Evolutionary conservation across 768 basidiomycete species (phyloP), one percentile per base, ranked within the genome.

Genomic region (Pleurotus giganteus): DNA sequence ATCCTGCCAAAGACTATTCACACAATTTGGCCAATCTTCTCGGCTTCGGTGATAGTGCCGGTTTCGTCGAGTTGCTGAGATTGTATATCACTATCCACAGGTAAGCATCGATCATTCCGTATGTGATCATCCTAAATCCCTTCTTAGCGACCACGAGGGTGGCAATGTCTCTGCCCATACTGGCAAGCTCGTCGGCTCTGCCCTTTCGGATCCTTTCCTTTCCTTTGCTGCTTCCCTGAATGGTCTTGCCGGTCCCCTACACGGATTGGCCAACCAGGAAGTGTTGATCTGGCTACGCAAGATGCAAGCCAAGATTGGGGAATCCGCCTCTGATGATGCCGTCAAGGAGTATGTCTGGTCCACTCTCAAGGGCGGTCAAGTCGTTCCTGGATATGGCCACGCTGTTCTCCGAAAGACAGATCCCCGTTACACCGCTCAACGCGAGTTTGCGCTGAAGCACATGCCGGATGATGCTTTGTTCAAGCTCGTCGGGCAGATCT

Each of bases 11-110:
- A 73, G 96, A 95, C 64, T 93, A 94, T 67, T 92, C 91, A 6
- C 79, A 83, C 69, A 98, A 98, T 71, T 80, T 98, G 59, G 81
- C 94, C 43, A 85, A 84, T 61, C 84, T 97, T 49, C 89, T 98
- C 53, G 96, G 96, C 57, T 97, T 92, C 66, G 91, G 89, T 53
- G 89, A 92, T 55, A 89, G 94, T 62, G 74, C 79, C 44, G 86
- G 81, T 23, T 97, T 98, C 60, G 91, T 97, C 55, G 96, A 98
- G 74, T 83, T 98, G 53, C 83, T 98, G 72, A 83, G 96, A 58
- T 83, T 98, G 46, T 98, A 98, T 79, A 85, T 98, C 73, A 96
- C 94, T 62, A 95, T 98, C 66, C 96, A 98, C 82, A 94, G 87
- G 82, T 85, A 46, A 43, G 60, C 47, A 39, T 27, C 39, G 21